These are phyloP conservation scores for Pichia norvegensis DNA, from an alignment of 1,139 yeast genomes.

Conservation along the genomic window DNA sequence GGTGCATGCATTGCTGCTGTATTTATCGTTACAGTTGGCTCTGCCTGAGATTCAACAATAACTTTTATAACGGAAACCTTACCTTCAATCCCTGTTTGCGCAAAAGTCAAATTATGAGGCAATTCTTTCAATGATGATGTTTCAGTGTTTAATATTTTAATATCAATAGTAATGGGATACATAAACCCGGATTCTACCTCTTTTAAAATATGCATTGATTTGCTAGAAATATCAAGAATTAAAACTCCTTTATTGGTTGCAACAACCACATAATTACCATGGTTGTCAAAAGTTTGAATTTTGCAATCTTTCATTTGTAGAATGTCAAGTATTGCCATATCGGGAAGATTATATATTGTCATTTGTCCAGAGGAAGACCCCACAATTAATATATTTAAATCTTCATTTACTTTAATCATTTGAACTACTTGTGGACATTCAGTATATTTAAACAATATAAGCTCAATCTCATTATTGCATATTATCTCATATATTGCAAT, in stretches of 20 bases:
- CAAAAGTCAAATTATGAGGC: constrained; percentile 43
- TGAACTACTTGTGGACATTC: not conserved
- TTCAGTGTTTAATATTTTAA: constrained; percentile 51
- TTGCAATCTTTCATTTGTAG: constrained; percentile 5
- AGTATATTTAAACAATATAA: not conserved
- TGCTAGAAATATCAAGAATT: constrained; percentile 48
- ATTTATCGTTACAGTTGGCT: constrained; percentile 11
- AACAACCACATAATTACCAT: constrained; percentile 6
- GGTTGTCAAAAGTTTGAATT: constrained; percentile 11
- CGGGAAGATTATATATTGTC: constrained; percentile 6
- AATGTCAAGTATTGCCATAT: constrained; percentile 13
- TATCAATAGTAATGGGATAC: constrained; percentile 53
- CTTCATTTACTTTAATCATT: constrained; percentile 4
- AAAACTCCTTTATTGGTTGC: constrained; percentile 9
- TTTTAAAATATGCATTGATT: constrained; percentile 35
- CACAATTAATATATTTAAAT: constrained; percentile 1
- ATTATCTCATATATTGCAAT: not conserved
- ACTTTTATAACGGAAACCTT: constrained; percentile 69
- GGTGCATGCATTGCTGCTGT: constrained; percentile 12
- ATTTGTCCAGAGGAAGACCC: constrained; percentile 4
- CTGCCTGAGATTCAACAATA: constrained; percentile 6
- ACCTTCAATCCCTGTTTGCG: constrained; percentile 79
- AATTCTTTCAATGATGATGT: constrained; percentile 16
- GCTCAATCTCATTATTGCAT: not conserved
- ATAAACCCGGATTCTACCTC: constrained; percentile 64